Evolutionary conservation across 2,329 filamentous ascomycete genomes (phyloP).

Genomic region (Fusarium graminum): DNA sequence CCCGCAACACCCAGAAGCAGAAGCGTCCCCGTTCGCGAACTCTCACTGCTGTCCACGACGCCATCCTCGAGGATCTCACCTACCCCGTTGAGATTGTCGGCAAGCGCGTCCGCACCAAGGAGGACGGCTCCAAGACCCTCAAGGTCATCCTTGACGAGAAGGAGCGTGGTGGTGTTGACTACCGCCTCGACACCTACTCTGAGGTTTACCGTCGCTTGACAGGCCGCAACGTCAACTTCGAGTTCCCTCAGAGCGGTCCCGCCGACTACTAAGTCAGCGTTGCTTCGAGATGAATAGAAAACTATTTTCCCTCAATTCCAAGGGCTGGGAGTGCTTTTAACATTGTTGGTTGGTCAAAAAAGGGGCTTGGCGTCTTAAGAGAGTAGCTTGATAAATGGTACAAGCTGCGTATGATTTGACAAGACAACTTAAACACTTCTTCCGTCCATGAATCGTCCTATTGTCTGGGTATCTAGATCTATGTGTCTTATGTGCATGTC

Average conservation of each 20-base stretch:
- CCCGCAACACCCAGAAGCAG: constrained; percentile 96
- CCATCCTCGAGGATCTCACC: constrained; percentile 97
- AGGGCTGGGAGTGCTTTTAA: constrained; percentile 53
- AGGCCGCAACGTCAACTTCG: constrained; percentile 95
- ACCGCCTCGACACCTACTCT: constrained; percentile 99
- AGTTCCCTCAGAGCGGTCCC: constrained; percentile 90
- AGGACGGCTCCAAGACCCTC: constrained; percentile 97
- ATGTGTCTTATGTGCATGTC: constrained; percentile 37
- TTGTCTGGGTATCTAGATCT: constrained; percentile 59
- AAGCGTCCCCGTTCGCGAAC: constrained; percentile 99
- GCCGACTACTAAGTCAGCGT: constrained; percentile 79
- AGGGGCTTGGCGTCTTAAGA: constrained; percentile 65
- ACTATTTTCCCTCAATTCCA: constrained; percentile 16
- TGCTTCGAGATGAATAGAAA: constrained; percentile 36
- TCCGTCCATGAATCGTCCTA: constrained; percentile 48
- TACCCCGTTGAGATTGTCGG: constrained; percentile 99
- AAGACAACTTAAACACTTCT: constrained; percentile 52
- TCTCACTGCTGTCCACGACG: constrained; percentile 98
- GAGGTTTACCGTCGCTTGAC: constrained; percentile 99
- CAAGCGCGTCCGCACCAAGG: constrained; percentile 98
- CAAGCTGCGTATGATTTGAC: constrained; percentile 60
- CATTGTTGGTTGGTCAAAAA: constrained; percentile 57
- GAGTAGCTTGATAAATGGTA: constrained; percentile 63
- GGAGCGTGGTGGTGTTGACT: constrained; percentile 99
- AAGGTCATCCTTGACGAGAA: constrained; percentile 99